Evolutionary conservation across 176 grass and related monocot species (phyloP).

Genomic region (Raddia distichophylla): DNA sequence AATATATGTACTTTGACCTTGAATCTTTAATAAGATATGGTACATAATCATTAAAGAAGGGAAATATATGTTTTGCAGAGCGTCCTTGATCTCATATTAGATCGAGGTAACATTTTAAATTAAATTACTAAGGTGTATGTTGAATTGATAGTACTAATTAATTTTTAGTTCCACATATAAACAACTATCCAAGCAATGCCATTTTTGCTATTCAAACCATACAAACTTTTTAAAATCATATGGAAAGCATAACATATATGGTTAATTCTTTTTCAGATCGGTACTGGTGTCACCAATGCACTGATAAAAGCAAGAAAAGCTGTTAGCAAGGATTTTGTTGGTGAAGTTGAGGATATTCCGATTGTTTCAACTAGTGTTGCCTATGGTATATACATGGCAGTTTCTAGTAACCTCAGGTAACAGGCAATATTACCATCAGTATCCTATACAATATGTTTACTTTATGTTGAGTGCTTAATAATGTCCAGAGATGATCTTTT

Average conservation of each 20-base stretch:
- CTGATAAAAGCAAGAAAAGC: slow-evolving; percentile 81
- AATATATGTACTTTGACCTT: slow-evolving; percentile 28
- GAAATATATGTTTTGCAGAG: not conserved
- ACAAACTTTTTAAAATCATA: not conserved
- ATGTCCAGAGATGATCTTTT: slow-evolving; percentile 16
- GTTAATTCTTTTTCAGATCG: slow-evolving; percentile 61
- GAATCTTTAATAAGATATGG: slow-evolving; percentile 20
- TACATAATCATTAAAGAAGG: slow-evolving; percentile 1
- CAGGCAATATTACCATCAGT: not conserved
- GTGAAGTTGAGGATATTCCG: slow-evolving; percentile 75
- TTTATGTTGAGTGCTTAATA: slow-evolving; percentile 31
- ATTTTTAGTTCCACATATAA: slow-evolving; percentile 11
- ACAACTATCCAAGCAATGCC: not conserved
- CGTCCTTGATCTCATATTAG: slow-evolving; percentile 25
- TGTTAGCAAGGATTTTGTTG: slow-evolving; percentile 64
- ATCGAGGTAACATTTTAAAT: not conserved
- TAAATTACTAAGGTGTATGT: not conserved
- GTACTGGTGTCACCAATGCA: slow-evolving; percentile 81
- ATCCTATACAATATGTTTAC: not conserved
- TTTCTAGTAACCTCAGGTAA: slow-evolving; percentile 99
- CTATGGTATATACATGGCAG: slow-evolving; percentile 96
- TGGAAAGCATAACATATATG: slow-evolving; percentile 32
- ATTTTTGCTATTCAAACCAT: slow-evolving; percentile 13
- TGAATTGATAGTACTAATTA: slow-evolving; percentile 15
- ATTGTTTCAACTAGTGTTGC: slow-evolving; percentile 79